Percentiles rank a stretch among this genome's conserved stretches.
phyloP scores from a whole-genome alignment of 352 stramenopile species.

The Globisporangium splendens region DNA sequence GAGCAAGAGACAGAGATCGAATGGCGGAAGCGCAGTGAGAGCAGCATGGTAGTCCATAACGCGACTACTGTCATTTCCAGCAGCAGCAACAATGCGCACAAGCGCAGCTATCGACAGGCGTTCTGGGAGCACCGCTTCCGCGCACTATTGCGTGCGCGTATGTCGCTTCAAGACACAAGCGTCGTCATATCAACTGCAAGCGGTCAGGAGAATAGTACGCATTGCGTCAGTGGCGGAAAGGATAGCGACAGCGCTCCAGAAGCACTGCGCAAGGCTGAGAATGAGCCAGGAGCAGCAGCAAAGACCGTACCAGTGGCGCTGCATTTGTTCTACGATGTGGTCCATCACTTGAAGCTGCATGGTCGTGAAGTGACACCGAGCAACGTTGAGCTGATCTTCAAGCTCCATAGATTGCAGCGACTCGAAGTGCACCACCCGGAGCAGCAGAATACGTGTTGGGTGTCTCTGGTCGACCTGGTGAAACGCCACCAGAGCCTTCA shows the following conservation, averaged over 20 bases:
- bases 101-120: conserved; percentile 35
- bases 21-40: conserved; percentile 12
- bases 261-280: not conserved
- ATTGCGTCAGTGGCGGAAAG: no score
- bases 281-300: not conserved
- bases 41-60: not conserved
- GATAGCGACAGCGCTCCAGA: not conserved
- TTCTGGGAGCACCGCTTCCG: conserved; percentile 67
- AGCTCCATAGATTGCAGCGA: conserved; percentile 35
- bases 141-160: conserved; percentile 32
- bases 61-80: not conserved
- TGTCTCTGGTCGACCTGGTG: conserved; percentile 34
- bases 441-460: conserved; percentile 48
- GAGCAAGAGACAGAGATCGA: conserved; percentile 17
- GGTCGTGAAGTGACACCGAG: conserved; percentile 51
- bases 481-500: conserved; percentile 26
- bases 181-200: not conserved
- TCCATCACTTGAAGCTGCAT: conserved; percentile 56
- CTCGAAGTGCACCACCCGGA: conserved; percentile 78
- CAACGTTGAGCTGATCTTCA: conserved; percentile 42
- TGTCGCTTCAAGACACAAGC: conserved; percentile 6
- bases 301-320: not conserved
- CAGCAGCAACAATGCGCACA: conserved; percentile 9
- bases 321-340: conserved; percentile 53
- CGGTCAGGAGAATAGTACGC: not conserved